These are phyloP conservation scores for Malania oleifera DNA, from an alignment of 164 flowering plant genomes.

Conservation along the genomic window DNA sequence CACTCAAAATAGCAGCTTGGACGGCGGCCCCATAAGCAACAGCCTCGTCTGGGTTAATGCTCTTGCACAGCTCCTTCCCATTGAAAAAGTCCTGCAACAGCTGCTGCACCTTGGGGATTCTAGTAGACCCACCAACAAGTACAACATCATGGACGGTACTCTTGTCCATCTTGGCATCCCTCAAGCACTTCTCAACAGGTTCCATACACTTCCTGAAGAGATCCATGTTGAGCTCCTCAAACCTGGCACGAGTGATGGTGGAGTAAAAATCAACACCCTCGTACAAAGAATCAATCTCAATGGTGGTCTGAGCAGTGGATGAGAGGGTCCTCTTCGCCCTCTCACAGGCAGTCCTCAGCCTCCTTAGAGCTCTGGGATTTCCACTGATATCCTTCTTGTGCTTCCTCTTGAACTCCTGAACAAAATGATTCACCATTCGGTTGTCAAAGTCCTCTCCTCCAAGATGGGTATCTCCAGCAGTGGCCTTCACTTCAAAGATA, in stretches of 20 bases:
- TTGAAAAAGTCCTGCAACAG: conserved; percentile 42
- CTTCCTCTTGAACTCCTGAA: conserved; percentile 35
- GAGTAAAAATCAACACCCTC: conserved; percentile 39
- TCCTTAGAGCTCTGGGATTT: conserved; percentile 33
- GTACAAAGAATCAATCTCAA: conserved; percentile 30
- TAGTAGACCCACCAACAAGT: conserved; percentile 47
- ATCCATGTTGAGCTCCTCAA: conserved; percentile 44
- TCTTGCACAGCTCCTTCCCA: conserved; percentile 49
- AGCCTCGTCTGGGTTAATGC: conserved; percentile 47
- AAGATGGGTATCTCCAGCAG: conserved; percentile 39
- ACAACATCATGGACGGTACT: conserved; percentile 39
- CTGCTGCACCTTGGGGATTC: conserved; percentile 48
- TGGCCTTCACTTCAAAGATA: conserved; percentile 40
- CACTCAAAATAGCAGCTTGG: conserved; percentile 42
- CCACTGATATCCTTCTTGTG: conserved; percentile 39
- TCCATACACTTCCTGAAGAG: conserved; percentile 42
- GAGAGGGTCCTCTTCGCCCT: conserved; percentile 37
- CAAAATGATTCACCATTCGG: conserved; percentile 37
- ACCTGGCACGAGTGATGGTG: conserved; percentile 36
- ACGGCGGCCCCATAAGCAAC: conserved; percentile 51
- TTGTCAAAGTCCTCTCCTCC: conserved; percentile 36
- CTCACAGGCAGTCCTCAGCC: conserved; percentile 38
- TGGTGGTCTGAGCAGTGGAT: conserved; percentile 33
- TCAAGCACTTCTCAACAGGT: conserved; percentile 39
- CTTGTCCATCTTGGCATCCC: conserved; percentile 50